Evolutionary conservation across 257 asterid genomes (phyloP).

Genomic region (Rehmannia glutinosa): DNA sequence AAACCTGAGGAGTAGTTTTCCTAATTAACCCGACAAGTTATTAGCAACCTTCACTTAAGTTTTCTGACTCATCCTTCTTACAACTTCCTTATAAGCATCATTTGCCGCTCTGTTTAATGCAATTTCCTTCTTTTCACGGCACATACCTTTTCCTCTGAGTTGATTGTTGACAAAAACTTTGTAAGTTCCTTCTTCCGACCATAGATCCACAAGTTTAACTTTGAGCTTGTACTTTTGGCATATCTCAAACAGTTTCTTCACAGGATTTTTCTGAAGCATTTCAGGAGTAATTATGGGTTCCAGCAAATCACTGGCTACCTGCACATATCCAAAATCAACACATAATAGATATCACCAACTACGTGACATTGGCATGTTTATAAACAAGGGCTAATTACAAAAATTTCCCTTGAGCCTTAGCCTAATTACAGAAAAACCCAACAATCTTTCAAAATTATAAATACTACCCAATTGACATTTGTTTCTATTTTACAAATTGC

Average conservation of each 20-base stretch:
- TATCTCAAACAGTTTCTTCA: constrained; percentile 65
- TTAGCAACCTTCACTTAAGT: background rate
- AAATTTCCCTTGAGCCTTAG: too few relatives aligned
- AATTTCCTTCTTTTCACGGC: constrained; percentile 64
- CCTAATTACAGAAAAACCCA: too few relatives aligned
- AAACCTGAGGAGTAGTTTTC: too few relatives aligned
- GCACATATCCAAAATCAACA: background rate
- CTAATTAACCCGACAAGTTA: too few relatives aligned
- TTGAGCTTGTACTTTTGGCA: constrained; percentile 72
- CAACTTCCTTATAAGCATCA: constrained; percentile 56
- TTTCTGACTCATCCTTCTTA: constrained; percentile 28
- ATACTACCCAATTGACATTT: too few relatives aligned
- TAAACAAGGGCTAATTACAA: too few relatives aligned
- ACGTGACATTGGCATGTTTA: too few relatives aligned
- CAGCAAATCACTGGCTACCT: constrained; percentile 56
- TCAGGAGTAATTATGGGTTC: constrained; percentile 73
- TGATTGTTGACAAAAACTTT: constrained; percentile 52
- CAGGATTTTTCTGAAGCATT: constrained; percentile 63
- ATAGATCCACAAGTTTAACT: constrained; percentile 54
- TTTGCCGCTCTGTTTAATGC: constrained; percentile 81
- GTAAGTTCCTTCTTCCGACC: constrained; percentile 51
- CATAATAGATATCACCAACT: too few relatives aligned
- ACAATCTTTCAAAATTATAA: too few relatives aligned
- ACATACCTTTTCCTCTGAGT: constrained; percentile 61
- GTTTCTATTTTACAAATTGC: too few relatives aligned